These are phyloP conservation scores for Gonium pectorale DNA, from an alignment of 139 green algal species.

Conservation along the genomic window DNA sequence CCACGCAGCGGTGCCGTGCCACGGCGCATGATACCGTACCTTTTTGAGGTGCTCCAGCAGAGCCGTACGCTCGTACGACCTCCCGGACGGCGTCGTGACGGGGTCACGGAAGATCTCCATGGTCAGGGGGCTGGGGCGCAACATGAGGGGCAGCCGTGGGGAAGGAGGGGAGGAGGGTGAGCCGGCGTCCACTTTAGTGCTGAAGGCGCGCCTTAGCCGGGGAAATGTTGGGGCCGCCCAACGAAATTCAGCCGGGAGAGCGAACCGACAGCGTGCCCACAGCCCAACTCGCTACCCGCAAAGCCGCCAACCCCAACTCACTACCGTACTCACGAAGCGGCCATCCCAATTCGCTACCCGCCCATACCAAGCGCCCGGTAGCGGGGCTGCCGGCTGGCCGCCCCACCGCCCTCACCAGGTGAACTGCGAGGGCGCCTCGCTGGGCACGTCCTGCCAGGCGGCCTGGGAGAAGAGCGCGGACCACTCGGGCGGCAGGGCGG, in stretches of 20 bases:
- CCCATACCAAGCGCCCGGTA: too few species aligned
- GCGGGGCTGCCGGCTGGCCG: neutral
- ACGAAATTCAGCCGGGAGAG: too few species aligned
- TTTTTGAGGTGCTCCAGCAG: constrained; percentile 82
- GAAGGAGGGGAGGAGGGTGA: neutral
- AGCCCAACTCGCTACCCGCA: too few species aligned
- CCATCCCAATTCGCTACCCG: too few species aligned
- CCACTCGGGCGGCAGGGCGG: neutral
- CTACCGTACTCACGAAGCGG: too few species aligned
- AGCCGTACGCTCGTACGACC: constrained; percentile 76
- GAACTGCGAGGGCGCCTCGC: constrained; percentile 61
- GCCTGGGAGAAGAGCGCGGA: neutral
- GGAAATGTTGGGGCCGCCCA: too few species aligned
- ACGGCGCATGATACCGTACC: too few species aligned
- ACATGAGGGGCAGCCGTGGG: neutral
- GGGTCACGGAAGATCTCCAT: constrained; percentile 72
- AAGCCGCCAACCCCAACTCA: too few species aligned
- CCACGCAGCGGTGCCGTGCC: too few species aligned
- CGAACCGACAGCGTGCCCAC: too few species aligned
- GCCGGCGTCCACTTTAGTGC: too few species aligned
- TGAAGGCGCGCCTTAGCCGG: too few species aligned
- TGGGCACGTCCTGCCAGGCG: constrained; percentile 7
- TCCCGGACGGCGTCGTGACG: constrained; percentile 68
- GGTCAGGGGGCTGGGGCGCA: constrained; percentile 59
- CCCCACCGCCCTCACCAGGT: constrained; percentile 48